Percentiles rank a stretch among this genome's conserved stretches.
phyloP scores from a whole-genome alignment of 352 stramenopile species.

The Pythium graminicola region DNA sequence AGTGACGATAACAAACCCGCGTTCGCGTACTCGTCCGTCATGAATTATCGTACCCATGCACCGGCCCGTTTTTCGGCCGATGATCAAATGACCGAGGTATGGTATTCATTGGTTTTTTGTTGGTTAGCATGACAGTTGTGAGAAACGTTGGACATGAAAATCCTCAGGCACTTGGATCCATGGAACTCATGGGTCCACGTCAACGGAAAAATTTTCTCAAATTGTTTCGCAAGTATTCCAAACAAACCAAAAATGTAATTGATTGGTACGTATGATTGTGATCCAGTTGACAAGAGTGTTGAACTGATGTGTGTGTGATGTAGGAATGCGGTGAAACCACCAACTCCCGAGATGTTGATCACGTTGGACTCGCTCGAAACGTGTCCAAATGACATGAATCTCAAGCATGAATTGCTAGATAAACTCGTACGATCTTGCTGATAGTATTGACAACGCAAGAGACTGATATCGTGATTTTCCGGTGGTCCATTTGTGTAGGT shows the following conservation, averaged over 20 bases:
- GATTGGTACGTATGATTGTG: conserved; percentile 46
- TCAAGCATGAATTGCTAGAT: conserved; percentile 92
- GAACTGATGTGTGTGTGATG: background rate
- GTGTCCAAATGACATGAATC: conserved; percentile 88
- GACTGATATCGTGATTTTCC: background rate
- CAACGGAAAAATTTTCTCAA: conserved; percentile 87
- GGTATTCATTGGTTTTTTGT: background rate
- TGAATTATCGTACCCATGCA: conserved; percentile 87
- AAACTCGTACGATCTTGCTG: conserved; percentile 75
- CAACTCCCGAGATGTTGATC: conserved; percentile 65
- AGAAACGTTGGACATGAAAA: background rate
- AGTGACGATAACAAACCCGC: background rate
- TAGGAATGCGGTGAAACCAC: conserved; percentile 75
- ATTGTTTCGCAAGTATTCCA: conserved; percentile 85
- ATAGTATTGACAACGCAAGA: background rate
- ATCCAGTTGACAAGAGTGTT: background rate
- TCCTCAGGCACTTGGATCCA: conserved; percentile 53
- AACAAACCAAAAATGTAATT: conserved; percentile 74
- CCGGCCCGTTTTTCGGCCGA: conserved; percentile 79
- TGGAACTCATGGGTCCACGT: conserved; percentile 72
- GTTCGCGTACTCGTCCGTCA: conserved; percentile 15
- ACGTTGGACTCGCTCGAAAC: conserved; percentile 68
- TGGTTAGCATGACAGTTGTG: background rate
- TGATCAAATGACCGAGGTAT: conserved; percentile 83
- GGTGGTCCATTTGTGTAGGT: conserved; percentile 31